Evolutionary conservation across 805 yeast genomes (phyloP), one percentile per base, ranked within the genome.

Genomic region (Hanseniaspora hatyaiensis): DNA sequence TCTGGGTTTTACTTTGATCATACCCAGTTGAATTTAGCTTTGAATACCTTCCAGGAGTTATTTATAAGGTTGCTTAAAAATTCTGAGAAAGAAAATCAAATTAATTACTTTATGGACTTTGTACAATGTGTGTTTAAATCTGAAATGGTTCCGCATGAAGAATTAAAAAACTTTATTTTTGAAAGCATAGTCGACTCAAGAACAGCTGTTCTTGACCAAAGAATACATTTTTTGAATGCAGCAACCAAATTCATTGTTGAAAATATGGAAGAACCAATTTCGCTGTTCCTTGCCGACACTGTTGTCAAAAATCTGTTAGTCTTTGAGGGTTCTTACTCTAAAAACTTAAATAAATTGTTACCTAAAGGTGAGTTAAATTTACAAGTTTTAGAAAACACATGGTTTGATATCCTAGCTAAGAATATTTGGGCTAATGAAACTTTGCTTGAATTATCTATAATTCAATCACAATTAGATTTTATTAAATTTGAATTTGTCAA

Each of bases 401-500:
- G 96, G 95, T 64, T 89, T 30, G 71, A 70, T 12, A 53, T 69
- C 8, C 71, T 89, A 3, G 78, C 76, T 52, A 66, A 69, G 8
- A 73, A 74, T 49, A 69, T 92, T 5, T 92, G 98, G 98, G 72
- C 74, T 52, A 54, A 57, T n/a, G 72, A 80, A 0, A 69, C 74
- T 1, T 67, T 72, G 32, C 41, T 58, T 23, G 52, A 54, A 22
- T 67, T 73, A 5, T 68, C 68, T 50, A 71, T 72, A 51, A 70
- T 77, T 13, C 73, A 86, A 1, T 92, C 89, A 2, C 69, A 78
- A 3, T 71, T 78, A 53, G 96, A 92, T 58, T 68, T 73, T 31
- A 81, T 75, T 62, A 70, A 95, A 50, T 74, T 83, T 52, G 92
- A 84, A 50, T 65, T 89, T 8, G 68, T 92, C 19, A 95, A 88